phyloP scores from a whole-genome alignment of 2,329 filamentous ascomycete species.

The Cercospora sp. region DNA sequence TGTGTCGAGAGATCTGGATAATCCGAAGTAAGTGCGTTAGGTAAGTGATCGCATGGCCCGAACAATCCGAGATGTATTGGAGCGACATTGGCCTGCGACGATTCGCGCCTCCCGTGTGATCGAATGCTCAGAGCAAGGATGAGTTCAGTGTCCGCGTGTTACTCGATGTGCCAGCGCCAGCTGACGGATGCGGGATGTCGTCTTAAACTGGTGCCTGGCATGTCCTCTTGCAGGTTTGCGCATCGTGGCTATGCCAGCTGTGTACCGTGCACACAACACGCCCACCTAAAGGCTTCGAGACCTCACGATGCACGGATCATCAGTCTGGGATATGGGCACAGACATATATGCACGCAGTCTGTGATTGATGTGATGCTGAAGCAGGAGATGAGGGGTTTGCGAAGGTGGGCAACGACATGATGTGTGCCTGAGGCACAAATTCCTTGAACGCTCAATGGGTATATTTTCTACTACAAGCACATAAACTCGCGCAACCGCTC shows the following conservation, averaged over 20 bases:
- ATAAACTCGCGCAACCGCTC: not conserved
- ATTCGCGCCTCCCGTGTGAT: not conserved
- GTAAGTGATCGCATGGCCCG: not conserved
- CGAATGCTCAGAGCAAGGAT: not conserved
- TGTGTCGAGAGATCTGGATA: slow-evolving; percentile 5
- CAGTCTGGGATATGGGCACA: not conserved
- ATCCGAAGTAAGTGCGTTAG: not conserved
- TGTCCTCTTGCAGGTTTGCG: not conserved
- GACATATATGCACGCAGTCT: not conserved
- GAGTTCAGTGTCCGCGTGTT: not conserved
- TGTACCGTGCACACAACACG: not conserved
- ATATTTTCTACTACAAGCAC: not conserved
- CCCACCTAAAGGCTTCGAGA: not conserved
- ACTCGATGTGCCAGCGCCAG: not conserved
- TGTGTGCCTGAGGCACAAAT: not conserved
- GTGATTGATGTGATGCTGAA: not conserved
- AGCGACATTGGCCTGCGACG: not conserved
- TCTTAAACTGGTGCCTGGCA: slow-evolving; percentile 8
- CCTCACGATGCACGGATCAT: not conserved
- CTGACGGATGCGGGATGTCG: not conserved
- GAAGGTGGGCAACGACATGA: not conserved
- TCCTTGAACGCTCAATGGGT: not conserved
- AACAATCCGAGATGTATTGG: slow-evolving; percentile 8
- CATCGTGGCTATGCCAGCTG: not conserved
- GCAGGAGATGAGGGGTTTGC: not conserved